Evolutionary conservation across 2,329 filamentous ascomycete genomes (phyloP), one percentile per base, ranked within the genome.

Genomic region (Cryphonectria radicalis): DNA sequence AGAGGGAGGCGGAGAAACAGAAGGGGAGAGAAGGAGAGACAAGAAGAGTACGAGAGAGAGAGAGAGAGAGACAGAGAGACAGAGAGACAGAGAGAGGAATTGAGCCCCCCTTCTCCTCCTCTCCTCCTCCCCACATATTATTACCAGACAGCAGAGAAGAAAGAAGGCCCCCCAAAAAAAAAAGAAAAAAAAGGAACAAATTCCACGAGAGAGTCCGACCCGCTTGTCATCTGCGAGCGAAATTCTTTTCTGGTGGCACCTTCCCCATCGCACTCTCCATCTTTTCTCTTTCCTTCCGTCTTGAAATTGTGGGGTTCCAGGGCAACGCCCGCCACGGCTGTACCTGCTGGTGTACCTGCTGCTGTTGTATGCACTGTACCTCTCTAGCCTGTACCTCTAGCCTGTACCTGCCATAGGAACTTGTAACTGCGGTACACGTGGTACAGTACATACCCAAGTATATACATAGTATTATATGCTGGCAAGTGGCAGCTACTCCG

Each of bases 221-320:
- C 55, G 55, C 55, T 32, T 57, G 55, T 28, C n/a, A 32, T 14
- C 53, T 57, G 55, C 17, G 55, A 32, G 25, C 25, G 55, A 57
- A 57, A 57, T 57, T 57, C 55, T 57, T 66, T 35, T 17, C 22
- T 28, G 25, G 68, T 70, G 66, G 50, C 68, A 63, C 64, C 63
- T 68, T 68, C 63, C 43, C 57, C 57, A 35, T 35, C 57, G 57
- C 57, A 28, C 25, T 55, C 67, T 62, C 64, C 71, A 68, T 72
- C 64, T 72, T 70, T 67, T 67, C 25, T 68, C 64, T 69, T 50
- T 5, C 42, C 17, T 19, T 50, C 46, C 46, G 46, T 17, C 19
- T 22, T 50, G 46, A n/a, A 57, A 66, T 10, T 50, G 46, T 55
- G 37, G 37, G 62, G n/a, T 43, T 25, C 40, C 11, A 28, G 4